phyloP scores from a whole-genome alignment of 495 filamentous ascomycete species.

The Aspergillus coremiiformis region DNA sequence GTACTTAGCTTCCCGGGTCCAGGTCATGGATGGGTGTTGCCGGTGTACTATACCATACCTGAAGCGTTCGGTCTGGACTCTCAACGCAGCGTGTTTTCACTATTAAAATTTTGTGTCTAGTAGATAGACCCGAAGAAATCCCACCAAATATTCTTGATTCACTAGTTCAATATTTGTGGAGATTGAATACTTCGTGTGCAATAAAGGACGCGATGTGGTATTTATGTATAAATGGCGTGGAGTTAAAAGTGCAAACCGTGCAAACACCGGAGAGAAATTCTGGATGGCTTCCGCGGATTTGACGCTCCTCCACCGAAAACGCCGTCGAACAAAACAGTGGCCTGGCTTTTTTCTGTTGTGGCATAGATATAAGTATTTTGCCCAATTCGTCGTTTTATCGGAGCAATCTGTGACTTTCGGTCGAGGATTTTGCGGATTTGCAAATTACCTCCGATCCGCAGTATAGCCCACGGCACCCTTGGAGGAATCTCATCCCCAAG shows the following conservation, averaged over 20 bases:
- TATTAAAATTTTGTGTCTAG: neutral
- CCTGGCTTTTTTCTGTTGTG: neutral
- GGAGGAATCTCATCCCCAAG: neutral
- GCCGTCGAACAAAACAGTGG: neutral
- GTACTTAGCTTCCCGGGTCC: neutral
- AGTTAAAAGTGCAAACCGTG: slow-evolving; percentile 36
- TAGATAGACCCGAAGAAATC: neutral
- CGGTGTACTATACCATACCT: slow-evolving; percentile 7
- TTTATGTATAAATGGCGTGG: neutral
- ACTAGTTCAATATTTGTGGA: neutral
- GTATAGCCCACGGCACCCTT: neutral
- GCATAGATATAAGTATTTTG: neutral
- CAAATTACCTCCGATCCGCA: neutral
- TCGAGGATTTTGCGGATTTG: neutral
- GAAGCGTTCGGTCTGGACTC: slow-evolving; percentile 3
- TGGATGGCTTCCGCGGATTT: slow-evolving; percentile 11
- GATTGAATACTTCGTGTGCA: neutral
- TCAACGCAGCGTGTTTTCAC: neutral
- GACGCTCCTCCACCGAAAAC: slow-evolving; percentile 2
- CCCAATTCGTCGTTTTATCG: neutral
- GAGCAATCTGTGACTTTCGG: neutral
- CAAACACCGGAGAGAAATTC: slow-evolving; percentile 37
- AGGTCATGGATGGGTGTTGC: slow-evolving; percentile 11
- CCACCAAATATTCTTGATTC: neutral
- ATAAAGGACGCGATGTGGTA: too few relatives aligned